Evolutionary conservation across 2,329 filamentous ascomycete genomes (phyloP).

Genomic region (Trichoderma arundinaceum): DNA sequence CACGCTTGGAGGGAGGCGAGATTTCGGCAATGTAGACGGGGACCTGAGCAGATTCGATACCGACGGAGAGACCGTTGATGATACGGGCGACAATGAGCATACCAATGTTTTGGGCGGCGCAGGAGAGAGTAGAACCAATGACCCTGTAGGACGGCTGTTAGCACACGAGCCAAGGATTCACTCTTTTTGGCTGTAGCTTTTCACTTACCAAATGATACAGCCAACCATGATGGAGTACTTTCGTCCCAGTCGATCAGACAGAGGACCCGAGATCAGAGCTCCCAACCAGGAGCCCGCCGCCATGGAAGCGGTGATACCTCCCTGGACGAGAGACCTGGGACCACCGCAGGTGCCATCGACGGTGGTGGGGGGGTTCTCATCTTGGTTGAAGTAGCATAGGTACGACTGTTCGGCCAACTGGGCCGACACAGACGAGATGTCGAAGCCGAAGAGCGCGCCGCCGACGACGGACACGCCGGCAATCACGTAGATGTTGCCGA

Average conservation of each 20-base stretch:
- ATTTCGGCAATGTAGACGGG: slow-evolving; percentile 74
- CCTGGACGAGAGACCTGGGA: slow-evolving; percentile 52
- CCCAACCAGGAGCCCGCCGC: slow-evolving; percentile 59
- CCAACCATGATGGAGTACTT: slow-evolving; percentile 59
- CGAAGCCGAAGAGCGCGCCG: slow-evolving; percentile 58
- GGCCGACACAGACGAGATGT: slow-evolving; percentile 63
- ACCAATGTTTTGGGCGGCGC: slow-evolving; percentile 53
- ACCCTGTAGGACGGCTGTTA: slow-evolving; percentile 44
- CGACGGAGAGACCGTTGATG: slow-evolving; percentile 70
- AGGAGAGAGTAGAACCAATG: slow-evolving; percentile 54
- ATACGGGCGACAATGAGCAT: slow-evolving; percentile 62
- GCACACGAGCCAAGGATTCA: background rate
- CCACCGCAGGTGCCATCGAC: slow-evolving; percentile 43
- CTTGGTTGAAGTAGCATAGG: slow-evolving; percentile 49
- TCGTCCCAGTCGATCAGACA: slow-evolving; percentile 57
- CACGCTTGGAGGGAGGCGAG: slow-evolving; percentile 60
- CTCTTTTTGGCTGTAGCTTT: background rate
- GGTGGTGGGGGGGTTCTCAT: slow-evolving; percentile 43
- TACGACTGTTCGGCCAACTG: slow-evolving; percentile 46
- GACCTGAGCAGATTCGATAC: slow-evolving; percentile 69
- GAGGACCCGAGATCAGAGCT: slow-evolving; percentile 53
- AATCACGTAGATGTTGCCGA: slow-evolving; percentile 47
- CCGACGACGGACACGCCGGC: slow-evolving; percentile 47
- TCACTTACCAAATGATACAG: slow-evolving; percentile 55
- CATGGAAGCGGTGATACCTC: slow-evolving; percentile 59